Base-by-base conservation (phyloP, 495 filamentous ascomycete species). In the Clavariopsis aquatica region DNA sequence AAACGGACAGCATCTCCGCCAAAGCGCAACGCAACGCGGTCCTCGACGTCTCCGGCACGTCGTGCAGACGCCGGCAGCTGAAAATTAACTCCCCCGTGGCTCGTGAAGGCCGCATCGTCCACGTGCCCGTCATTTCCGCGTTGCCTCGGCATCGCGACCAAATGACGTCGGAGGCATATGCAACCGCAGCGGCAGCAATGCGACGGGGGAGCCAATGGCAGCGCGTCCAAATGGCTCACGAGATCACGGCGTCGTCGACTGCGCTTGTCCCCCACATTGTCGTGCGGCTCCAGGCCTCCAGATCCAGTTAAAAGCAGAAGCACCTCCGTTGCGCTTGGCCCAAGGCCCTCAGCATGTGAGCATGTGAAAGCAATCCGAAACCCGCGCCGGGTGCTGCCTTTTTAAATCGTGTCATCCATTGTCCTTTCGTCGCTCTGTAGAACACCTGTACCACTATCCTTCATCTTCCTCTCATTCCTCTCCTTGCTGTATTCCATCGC, bases 401-500 rank as follows among this genome's bases (percentile, higher is more conserved):
- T 59, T 34, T 49, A 20, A 41, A 41, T 62, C 27, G 26, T 29
- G 52, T 17, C 49, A 57, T 49, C 24, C 64, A 49, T 60, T 57
- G 55, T 54, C 29, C 36, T 46, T 31, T 28, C 28, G 62, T 38
- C 36, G 43, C 8, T 27, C 23, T 56, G 57, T 53, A 58, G 28
- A 29, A 66, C 31, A 46, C 49, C 49, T 61, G 51, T 53, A 53
- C 51, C 17, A 28, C 1, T 63, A 46, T 38, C 34, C 38, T 15
- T 19, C 34, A 20, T 13, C 31, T 57, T 64, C 17, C 19, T 52
- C 46, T 27, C 64, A 34, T 29, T 57, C 20, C 15, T 31, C 31
- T 52, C 34, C 56, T 17, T 51, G 12, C 27, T 15, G 23, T 45
- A 10, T 49, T 22, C 22, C 53, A 64, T 69, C 77, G 85, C 27